Conservation (phyloP, 306 rosid genomes). For the Lithocarpus polystachyus region DNA sequence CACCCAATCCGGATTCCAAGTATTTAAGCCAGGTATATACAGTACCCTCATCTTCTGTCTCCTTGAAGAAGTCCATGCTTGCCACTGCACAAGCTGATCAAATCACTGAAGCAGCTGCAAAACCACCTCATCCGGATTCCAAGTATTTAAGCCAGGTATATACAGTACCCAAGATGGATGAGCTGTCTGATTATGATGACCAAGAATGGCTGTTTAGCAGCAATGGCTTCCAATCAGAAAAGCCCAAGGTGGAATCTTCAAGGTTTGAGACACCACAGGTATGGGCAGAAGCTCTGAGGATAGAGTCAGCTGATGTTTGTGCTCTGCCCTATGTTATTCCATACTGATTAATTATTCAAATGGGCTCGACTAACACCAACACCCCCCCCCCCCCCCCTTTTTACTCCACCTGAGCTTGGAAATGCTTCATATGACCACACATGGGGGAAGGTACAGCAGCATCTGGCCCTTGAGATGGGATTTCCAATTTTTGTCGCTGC, state of each 20-base stretch:
- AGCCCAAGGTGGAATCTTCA: conserved; percentile 34
- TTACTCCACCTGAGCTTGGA: conserved; percentile 25
- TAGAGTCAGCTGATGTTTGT: conserved; percentile 57
- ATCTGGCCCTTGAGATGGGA: conserved; percentile 20
- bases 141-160: conserved; percentile 58
- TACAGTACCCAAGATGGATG: conserved; percentile 61
- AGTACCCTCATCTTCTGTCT: conserved; percentile 18
- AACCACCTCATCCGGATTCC: conserved; percentile 76
- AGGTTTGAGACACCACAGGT: conserved; percentile 44
- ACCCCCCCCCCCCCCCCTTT: background rate
- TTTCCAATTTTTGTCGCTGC: conserved; percentile 28
- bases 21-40: conserved; percentile 47
- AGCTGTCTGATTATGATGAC: conserved; percentile 48
- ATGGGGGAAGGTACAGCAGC: conserved; percentile 24
- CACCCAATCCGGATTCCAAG: conserved; percentile 78
- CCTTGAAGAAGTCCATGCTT: conserved; percentile 35
- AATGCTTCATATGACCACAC: conserved; percentile 25
- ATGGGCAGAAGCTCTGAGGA: conserved; percentile 82
- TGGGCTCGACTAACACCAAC: conserved; percentile 22
- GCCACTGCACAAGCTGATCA: conserved; percentile 34
- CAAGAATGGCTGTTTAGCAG: conserved; percentile 74
- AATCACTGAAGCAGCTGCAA: conserved; percentile 32
- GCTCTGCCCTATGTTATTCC: conserved; percentile 94
- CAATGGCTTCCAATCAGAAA: conserved; percentile 36
- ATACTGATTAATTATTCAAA: conserved; percentile 44